Conservation (phyloP, 1,139 yeast genomes). For the Magnusiomyces tetraspermus region DNA sequence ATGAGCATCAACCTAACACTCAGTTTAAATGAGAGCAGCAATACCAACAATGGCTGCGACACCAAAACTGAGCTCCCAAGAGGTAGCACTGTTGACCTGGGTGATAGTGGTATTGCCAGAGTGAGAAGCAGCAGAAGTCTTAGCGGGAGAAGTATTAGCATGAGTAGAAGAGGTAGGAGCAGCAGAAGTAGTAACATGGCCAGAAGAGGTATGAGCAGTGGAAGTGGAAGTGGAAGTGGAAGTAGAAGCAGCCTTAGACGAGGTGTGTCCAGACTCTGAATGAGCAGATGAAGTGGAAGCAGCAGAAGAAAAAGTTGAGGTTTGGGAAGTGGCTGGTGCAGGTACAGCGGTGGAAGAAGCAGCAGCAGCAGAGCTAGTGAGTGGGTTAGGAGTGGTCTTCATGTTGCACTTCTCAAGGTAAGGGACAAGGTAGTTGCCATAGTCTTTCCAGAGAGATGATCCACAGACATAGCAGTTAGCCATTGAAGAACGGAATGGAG, state of each 20-base stretch:
- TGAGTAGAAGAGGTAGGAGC: neutral
- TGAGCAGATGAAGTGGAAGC: constrained; percentile 1
- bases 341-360: neutral
- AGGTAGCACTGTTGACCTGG: constrained; percentile 1
- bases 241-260: constrained; percentile 3
- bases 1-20: neutral
- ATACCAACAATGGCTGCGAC: neutral
- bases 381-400: neutral
- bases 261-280: constrained; percentile 1
- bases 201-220: constrained; percentile 1
- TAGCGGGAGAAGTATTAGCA: neutral
- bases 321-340: neutral
- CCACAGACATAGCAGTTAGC: constrained; percentile 13
- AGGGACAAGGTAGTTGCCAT: constrained; percentile 12
- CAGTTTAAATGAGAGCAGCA: neutral
- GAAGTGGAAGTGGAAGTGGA: neutral
- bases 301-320: neutral
- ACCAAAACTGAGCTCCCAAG: neutral
- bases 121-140: neutral
- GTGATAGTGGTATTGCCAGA: neutral
- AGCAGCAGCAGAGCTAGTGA: constrained; percentile 2
- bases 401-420: constrained; percentile 7
- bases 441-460: constrained; percentile 10
- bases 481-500: constrained; percentile 6
- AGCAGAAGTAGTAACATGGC: constrained; percentile 1